Evolutionary conservation across 306 rosid genomes (phyloP).

Genomic region (Cucurbita pepo): DNA sequence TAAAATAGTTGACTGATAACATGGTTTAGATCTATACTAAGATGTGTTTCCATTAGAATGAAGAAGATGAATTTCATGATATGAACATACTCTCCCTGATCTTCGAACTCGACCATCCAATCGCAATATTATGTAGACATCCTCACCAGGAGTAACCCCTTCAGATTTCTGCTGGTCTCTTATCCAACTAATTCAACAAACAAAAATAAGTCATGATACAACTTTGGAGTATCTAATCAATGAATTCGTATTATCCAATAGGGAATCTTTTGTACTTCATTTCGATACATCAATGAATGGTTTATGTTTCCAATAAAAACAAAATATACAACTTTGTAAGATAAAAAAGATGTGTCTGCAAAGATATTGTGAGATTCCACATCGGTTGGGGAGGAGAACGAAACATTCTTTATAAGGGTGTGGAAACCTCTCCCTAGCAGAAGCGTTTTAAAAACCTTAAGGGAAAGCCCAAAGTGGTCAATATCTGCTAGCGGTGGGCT

Average conservation of each 20-base stretch:
- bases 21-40: not conserved
- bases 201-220: not conserved
- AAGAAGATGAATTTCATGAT: not conserved
- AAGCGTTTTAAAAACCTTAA: no score
- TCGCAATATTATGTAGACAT: slow-evolving; percentile 73
- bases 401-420: no score
- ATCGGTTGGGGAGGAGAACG: no score
- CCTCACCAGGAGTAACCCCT: slow-evolving; percentile 86
- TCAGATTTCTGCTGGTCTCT: slow-evolving; percentile 75
- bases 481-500: no score
- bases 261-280: not conserved
- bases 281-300: not conserved
- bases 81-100: slow-evolving; percentile 70
- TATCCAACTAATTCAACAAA: slow-evolving; percentile 61
- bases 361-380: no score
- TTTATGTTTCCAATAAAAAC: not conserved
- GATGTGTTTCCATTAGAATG: not conserved
- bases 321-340: not conserved
- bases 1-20: not conserved
- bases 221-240: not conserved
- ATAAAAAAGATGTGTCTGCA: no score
- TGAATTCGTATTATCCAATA: not conserved
- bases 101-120: slow-evolving; percentile 94
- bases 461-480: no score
- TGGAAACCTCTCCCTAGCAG: no score